Evolutionary conservation across 2,329 filamentous ascomycete species (phyloP).

Genomic region (Apiospora marii): DNA sequence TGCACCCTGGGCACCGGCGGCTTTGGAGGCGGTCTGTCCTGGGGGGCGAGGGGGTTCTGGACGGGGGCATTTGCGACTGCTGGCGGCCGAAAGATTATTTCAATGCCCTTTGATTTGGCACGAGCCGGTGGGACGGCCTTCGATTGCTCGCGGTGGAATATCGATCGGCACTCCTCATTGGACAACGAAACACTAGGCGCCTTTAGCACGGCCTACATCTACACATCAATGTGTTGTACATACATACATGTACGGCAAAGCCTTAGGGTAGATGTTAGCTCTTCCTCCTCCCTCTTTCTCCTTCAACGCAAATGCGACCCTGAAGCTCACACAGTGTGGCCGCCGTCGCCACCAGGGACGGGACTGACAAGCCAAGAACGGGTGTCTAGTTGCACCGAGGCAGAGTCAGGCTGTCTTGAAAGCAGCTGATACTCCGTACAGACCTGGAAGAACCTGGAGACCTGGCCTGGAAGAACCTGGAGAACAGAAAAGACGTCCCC

Average conservation of each 20-base stretch:
- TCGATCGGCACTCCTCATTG: background rate
- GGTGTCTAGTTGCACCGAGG: background rate
- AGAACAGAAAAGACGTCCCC: background rate
- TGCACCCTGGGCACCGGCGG: background rate
- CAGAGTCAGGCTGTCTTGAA: background rate
- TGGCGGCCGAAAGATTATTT: background rate
- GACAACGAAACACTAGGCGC: background rate
- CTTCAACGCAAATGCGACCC: background rate
- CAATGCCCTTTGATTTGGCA: background rate
- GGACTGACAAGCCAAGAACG: background rate
- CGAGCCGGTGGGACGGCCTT: background rate
- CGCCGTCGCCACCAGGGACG: background rate
- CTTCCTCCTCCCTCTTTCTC: background rate
- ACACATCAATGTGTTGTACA: background rate
- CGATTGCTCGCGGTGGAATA: background rate
- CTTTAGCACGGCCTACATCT: background rate
- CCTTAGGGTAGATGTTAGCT: background rate
- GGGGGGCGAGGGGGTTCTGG: background rate
- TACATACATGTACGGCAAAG: background rate
- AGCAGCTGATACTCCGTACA: background rate
- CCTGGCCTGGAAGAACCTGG: background rate
- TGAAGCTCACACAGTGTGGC: conserved; percentile 10
- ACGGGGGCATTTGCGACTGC: background rate
- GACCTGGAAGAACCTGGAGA: background rate
- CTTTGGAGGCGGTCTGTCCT: conserved; percentile 10